Percentiles rank a stretch among this genome's conserved stretches.
These are phyloP conservation scores for Dentipellis fragilis DNA, from an alignment of 768 basidiomycete species.

Conservation along the genomic window DNA sequence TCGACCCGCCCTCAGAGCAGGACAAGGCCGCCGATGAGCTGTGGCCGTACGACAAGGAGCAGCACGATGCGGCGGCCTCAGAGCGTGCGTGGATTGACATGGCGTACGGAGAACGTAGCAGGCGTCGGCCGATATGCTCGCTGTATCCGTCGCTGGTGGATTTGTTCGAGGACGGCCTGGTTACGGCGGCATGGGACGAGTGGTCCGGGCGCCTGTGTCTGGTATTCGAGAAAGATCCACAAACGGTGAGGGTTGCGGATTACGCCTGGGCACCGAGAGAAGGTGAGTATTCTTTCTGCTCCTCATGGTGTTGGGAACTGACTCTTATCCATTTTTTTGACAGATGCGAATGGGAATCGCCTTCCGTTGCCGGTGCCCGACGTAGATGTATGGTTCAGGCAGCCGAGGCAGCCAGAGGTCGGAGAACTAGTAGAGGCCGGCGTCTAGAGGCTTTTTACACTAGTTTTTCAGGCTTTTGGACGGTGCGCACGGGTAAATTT, in stretches of 20 bases:
- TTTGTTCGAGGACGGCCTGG: slow-evolving; percentile 5
- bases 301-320: not conserved
- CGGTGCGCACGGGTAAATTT: too few relatives aligned
- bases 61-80: slow-evolving; percentile 9
- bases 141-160: slow-evolving; percentile 7
- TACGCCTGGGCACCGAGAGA: slow-evolving; percentile 12
- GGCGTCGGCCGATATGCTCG: slow-evolving; percentile 3
- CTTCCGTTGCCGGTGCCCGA: slow-evolving; percentile 10
- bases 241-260: slow-evolving; percentile 7
- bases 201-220: slow-evolving; percentile 11
- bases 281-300: not conserved
- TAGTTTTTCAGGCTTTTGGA: too few relatives aligned
- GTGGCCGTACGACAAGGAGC: slow-evolving; percentile 11
- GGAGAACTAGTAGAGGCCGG: too few relatives aligned
- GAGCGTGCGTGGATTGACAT: slow-evolving; percentile 12
- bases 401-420: too few relatives aligned
- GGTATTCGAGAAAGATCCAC: slow-evolving; percentile 7
- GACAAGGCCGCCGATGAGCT: not conserved
- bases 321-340: not conserved
- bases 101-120: slow-evolving; percentile 3
- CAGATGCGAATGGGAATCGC: slow-evolving; percentile 9
- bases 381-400: slow-evolving; percentile 8
- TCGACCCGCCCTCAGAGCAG: slow-evolving; percentile 1
- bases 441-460: too few relatives aligned
- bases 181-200: slow-evolving; percentile 12